Evolutionary conservation across 768 basidiomycete genomes (phyloP).

Genomic region (Psilocybe azurescens): DNA sequence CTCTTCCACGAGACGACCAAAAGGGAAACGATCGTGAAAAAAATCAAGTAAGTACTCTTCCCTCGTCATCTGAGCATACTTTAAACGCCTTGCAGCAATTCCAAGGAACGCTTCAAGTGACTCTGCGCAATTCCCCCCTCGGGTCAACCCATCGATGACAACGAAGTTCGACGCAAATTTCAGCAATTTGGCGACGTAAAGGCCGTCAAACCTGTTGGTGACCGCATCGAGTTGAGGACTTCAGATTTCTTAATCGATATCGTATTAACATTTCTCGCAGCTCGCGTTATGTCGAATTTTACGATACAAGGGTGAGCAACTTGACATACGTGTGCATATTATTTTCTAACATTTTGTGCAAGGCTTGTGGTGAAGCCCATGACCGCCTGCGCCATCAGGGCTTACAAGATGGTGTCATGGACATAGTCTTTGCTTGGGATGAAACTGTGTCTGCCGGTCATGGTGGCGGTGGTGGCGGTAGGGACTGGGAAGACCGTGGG

Average conservation of each 20-base stretch:
- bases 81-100: constrained; percentile 53
- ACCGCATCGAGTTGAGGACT: constrained; percentile 60
- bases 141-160: constrained; percentile 77
- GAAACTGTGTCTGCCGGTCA: constrained; percentile 54
- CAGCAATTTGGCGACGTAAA: constrained; percentile 93
- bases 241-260: neutral
- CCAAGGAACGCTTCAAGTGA: constrained; percentile 86
- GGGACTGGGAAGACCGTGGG: constrained; percentile 54
- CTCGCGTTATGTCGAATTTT: constrained; percentile 93
- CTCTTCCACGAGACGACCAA: constrained; percentile 88
- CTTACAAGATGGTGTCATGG: constrained; percentile 86
- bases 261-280: constrained; percentile 42
- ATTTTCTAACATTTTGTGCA: neutral
- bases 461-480: constrained; percentile 31
- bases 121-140: constrained; percentile 71
- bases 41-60: constrained; percentile 68
- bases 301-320: constrained; percentile 77
- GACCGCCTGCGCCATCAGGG: constrained; percentile 82
- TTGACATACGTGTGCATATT: neutral
- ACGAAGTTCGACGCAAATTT: constrained; percentile 85
- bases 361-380: constrained; percentile 82
- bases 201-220: constrained; percentile 66
- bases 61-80: neutral
- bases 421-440: constrained; percentile 89
- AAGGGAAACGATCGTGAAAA: constrained; percentile 75